Evolutionary conservation across 2,329 filamentous ascomycete species (phyloP).

Genomic region (Diaporthe eres): DNA sequence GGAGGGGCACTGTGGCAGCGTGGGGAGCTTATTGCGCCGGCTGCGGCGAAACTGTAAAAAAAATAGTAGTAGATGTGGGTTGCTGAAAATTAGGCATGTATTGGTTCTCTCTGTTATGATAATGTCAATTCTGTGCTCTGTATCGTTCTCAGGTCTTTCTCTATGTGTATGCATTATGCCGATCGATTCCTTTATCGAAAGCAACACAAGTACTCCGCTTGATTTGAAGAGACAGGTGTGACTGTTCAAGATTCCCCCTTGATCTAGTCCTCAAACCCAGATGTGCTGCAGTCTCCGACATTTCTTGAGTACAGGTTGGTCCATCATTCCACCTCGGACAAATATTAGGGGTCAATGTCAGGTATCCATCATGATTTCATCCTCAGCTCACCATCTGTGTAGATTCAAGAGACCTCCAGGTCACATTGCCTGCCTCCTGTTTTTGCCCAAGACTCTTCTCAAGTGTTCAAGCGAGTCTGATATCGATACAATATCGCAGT

Average conservation of each 20-base stretch:
- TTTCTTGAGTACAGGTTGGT: neutral
- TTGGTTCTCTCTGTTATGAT: neutral
- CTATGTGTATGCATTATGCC: constrained; percentile 14
- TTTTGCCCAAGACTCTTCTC: neutral
- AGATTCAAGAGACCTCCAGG: neutral
- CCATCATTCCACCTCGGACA: neutral
- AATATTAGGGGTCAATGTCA: neutral
- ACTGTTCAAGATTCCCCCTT: neutral
- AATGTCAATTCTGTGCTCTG: neutral
- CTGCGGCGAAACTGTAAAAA: constrained; percentile 58
- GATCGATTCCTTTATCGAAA: neutral
- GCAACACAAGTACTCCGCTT: neutral
- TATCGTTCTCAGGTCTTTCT: neutral
- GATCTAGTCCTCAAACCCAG: neutral
- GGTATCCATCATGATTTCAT: neutral
- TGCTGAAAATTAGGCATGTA: neutral
- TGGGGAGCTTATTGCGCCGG: constrained; percentile 59
- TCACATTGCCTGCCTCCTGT: neutral
- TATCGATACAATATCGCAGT: neutral
- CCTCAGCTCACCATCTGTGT: neutral
- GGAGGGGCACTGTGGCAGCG: constrained; percentile 72
- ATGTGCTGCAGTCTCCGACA: neutral
- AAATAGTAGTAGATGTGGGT: neutral
- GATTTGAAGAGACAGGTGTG: neutral
- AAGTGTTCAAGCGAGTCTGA: neutral